phyloP scores from a whole-genome alignment of 768 basidiomycete genomes.

The Leccinum imitatum region DNA sequence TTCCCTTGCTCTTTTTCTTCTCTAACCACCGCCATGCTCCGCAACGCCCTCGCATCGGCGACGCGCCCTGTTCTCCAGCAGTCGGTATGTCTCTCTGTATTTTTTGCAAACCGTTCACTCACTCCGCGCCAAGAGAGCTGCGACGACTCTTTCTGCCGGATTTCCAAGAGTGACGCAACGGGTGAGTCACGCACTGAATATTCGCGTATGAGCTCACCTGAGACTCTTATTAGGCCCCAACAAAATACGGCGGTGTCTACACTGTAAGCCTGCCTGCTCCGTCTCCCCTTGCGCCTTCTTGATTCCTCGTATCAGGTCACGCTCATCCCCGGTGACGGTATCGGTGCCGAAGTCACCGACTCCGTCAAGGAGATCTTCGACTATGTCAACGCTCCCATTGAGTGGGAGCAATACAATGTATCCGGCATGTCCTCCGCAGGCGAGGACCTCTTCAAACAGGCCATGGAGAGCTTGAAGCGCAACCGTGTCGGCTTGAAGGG shows the following conservation, averaged over 20 bases:
- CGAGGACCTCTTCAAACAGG: conserved; percentile 94
- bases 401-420: conserved; percentile 98
- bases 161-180: conserved; percentile 74
- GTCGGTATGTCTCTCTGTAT: conserved; percentile 44
- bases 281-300: conserved; percentile 15
- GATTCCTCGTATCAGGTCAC: conserved; percentile 64
- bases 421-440: conserved; percentile 94
- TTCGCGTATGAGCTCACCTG: conserved; percentile 2
- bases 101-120: neutral
- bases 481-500: conserved; percentile 99
- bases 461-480: conserved; percentile 96
- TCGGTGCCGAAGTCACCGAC: conserved; percentile 95
- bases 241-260: conserved; percentile 92
- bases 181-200: conserved; percentile 41
- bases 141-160: conserved; percentile 75
- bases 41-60: conserved; percentile 58
- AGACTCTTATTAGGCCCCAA: conserved; percentile 60
- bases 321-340: conserved; percentile 96
- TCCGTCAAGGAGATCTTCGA: conserved; percentile 99
- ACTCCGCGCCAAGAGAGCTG: conserved; percentile 50
- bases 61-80: conserved; percentile 53
- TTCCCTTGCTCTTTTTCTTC: conserved; percentile 15
- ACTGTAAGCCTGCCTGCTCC: conserved; percentile 52
- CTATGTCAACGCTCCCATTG: conserved; percentile 95
- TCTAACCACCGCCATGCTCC: conserved; percentile 48